Conservation (phyloP, 2,329 filamentous ascomycete species). For the Lizonia empirigonia region DNA sequence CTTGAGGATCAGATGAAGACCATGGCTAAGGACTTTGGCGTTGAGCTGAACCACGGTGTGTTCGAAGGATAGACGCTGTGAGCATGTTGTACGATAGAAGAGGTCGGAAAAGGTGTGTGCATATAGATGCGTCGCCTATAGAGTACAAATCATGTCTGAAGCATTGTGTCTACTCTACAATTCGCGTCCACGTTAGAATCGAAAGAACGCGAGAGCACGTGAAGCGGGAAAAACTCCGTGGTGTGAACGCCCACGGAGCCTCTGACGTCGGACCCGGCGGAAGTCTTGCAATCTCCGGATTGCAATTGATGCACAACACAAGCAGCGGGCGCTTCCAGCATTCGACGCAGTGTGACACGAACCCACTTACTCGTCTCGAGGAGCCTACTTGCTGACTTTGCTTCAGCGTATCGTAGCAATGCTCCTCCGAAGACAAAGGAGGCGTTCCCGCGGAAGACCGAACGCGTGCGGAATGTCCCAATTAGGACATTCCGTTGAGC, state of each 20-base stretch:
- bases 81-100: background rate
- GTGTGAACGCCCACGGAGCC: background rate
- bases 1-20: conserved; percentile 85
- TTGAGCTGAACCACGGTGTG: conserved; percentile 85
- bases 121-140: background rate
- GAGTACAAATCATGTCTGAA: background rate
- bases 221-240: background rate
- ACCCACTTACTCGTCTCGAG: conserved; percentile 4
- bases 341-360: background rate
- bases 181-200: too few species aligned
- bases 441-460: conserved; percentile 5
- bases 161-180: background rate
- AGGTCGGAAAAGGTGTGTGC: background rate
- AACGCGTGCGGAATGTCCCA: conserved; percentile 8
- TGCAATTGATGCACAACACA: background rate
- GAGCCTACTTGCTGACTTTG: background rate
- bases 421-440: conserved; percentile 4
- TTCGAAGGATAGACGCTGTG: conserved; percentile 74
- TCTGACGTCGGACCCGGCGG: conserved; percentile 1
- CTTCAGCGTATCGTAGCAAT: conserved; percentile 8
- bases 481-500: conserved; percentile 15
- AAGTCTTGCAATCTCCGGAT: background rate
- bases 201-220: background rate
- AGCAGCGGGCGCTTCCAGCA: background rate
- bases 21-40: conserved; percentile 88